Conservation (phyloP, 116 monocot species). For the Phalaenopsis hybrid region DNA sequence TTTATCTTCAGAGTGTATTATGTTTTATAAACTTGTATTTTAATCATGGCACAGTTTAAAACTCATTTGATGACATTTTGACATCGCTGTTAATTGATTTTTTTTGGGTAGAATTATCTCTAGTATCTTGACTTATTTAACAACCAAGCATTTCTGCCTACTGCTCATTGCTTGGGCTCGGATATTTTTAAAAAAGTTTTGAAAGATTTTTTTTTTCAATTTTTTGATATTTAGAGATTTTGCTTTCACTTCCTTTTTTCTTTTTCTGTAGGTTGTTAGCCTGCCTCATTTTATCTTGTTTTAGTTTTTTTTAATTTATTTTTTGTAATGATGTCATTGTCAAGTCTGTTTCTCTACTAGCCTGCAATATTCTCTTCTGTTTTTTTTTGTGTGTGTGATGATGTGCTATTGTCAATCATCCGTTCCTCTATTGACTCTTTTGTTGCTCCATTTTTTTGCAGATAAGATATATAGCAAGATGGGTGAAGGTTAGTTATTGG, state of each 20-base stretch:
- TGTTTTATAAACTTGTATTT: no score
- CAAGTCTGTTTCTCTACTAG: no score
- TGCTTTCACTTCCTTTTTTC: background rate
- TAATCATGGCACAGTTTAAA: no score
- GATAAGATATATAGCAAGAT: slow-evolving; percentile 85
- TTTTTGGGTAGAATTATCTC: background rate
- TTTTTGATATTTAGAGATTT: background rate
- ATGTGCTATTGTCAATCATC: background rate
- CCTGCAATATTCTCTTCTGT: background rate
- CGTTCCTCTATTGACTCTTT: background rate
- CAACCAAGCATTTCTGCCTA: background rate
- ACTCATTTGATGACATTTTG: background rate
- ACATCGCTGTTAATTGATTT: background rate
- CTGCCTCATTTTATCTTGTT: background rate
- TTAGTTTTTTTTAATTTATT: background rate
- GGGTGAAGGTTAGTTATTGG: slow-evolving; percentile 83
- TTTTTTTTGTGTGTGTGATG: background rate
- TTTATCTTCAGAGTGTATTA: background rate
- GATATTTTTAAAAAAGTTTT: background rate
- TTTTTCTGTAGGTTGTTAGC: no score
- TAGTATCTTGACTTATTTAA: background rate
- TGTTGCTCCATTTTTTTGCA: slow-evolving; percentile 31
- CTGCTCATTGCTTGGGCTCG: background rate
- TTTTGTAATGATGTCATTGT: no score
- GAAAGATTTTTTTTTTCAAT: background rate